Conservation (phyloP, 1,139 yeast species). For the Hyphopichia fennica region DNA sequence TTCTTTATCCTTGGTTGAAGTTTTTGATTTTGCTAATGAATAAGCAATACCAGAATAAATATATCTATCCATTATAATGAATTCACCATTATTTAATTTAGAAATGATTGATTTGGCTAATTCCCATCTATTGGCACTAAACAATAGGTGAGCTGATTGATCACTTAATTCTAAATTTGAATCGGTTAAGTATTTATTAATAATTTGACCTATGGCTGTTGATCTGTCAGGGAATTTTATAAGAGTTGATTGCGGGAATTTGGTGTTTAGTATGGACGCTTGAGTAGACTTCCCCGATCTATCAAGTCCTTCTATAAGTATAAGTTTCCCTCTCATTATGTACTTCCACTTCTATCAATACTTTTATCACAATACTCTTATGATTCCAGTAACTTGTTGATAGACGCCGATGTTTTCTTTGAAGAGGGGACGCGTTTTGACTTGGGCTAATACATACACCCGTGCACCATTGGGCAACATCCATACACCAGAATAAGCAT, state of each 20-base stretch:
- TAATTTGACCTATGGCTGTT: constrained; percentile 77
- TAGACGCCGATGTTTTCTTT: too few species aligned
- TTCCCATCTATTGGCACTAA: constrained; percentile 97
- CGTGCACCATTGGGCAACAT: too few species aligned
- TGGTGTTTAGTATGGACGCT: constrained; percentile 51
- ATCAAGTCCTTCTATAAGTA: constrained; percentile 90
- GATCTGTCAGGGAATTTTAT: constrained; percentile 85
- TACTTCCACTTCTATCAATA: too few species aligned
- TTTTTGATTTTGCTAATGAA: constrained; percentile 68
- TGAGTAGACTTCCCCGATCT: constrained; percentile 96
- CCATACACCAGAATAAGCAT: too few species aligned
- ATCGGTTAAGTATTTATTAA: constrained; percentile 69
- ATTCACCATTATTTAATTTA: constrained; percentile 51
- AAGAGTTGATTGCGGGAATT: constrained; percentile 46
- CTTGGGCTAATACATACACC: too few species aligned
- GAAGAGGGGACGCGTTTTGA: too few species aligned
- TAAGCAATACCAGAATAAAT: constrained; percentile 93
- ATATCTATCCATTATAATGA: constrained; percentile 79
- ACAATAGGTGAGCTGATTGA: constrained; percentile 81
- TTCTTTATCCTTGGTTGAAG: constrained; percentile 25
- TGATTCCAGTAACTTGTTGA: too few species aligned
- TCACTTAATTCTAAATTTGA: constrained; percentile 53
- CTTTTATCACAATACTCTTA: too few species aligned
- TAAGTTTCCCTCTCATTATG: constrained; percentile 67
- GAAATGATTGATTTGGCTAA: constrained; percentile 47